Base-by-base conservation (phyloP, 176 grass and related monocot species). In the Thalia dealbata region DNA sequence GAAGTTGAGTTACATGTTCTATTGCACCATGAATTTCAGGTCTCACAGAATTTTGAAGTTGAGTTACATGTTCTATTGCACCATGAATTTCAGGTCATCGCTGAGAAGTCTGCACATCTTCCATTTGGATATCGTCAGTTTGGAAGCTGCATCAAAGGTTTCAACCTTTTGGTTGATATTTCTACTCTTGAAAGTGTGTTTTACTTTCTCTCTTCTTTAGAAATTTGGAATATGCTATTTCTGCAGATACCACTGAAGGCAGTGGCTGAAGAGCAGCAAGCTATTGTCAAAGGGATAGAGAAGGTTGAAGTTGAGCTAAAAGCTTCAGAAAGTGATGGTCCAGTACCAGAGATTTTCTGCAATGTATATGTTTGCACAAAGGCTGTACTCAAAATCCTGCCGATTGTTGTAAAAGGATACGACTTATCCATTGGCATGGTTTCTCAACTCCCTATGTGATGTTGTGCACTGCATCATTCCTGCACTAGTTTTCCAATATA, bases 91-190 rank as follows among this genome's bases (percentile, higher is more conserved):
- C 85, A 96, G 93, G 88, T 86, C 75, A 85, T 91, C 86, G 87
- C 87, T 51, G 78, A 89, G 73, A 96, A 88, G 78, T 90, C 82
- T 78, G 68, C 87, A 14, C 62, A 90, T 72, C 76, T 96, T 96
- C 79, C 81, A 92, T 68, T 87, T 88, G 50, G 93, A 92, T 68
- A 80, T 96, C 85, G 69, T 71, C 52, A 92, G 76, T 69, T 86
- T 96, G 80, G 93, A 96, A 96, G 64, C 73, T 86, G 69, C 89
- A 83, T 88, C 93, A 62, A 96, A 92, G 86, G 93, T 96, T 83
- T 60, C 10, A 6, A 52, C 18, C 24, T 52, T 7, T 72, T 12
- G n/a, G 3, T 48, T 13, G 0, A 14, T n/a, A 9, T 14, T 24
- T 72, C 26, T 10, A 30, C 22, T 38, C 7, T 5, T 67, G 12